A percentile compares a stretch with the other conserved stretches of the same genome.
These are phyloP conservation scores for Zymoseptoria ardabiliae DNA, from an alignment of 2,329 filamentous ascomycete genomes.

Conservation along the genomic window DNA sequence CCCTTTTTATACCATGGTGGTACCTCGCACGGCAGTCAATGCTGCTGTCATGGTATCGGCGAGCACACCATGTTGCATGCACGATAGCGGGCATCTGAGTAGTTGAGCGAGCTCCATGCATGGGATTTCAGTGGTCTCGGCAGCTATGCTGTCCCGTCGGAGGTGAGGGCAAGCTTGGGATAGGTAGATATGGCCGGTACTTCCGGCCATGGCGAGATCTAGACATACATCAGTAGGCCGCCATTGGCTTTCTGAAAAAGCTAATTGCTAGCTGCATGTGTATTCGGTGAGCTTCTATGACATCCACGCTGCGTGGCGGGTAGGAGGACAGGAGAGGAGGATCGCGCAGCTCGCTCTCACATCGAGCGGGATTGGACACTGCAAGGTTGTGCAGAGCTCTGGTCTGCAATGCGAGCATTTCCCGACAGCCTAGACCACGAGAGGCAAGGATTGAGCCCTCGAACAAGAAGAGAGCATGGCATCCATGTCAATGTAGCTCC, in stretches of 20 bases:
- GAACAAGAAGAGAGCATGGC: conserved; percentile 9
- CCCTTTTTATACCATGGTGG: conserved; percentile 23
- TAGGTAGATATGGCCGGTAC: conserved; percentile 22
- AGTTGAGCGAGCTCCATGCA: conserved; percentile 9
- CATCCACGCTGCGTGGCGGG: conserved; percentile 20
- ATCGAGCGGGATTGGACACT: conserved; percentile 8
- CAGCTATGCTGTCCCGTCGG: background rate
- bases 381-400: conserved; percentile 16
- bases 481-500: conserved; percentile 15
- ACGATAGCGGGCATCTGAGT: conserved; percentile 11
- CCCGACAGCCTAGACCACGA: conserved; percentile 2
- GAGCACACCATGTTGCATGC: conserved; percentile 23
- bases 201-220: conserved; percentile 18
- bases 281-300: conserved; percentile 13
- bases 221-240: conserved; percentile 15
- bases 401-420: background rate
- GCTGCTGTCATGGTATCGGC: conserved; percentile 15
- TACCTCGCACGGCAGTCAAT: conserved; percentile 10
- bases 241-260: conserved; percentile 27
- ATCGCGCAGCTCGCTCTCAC: background rate
- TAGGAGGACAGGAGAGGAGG: conserved; percentile 15
- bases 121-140: conserved; percentile 6
- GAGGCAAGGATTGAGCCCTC: conserved; percentile 4
- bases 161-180: conserved; percentile 7
- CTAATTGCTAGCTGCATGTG: conserved; percentile 29